Evolutionary conservation across 495 filamentous ascomycete genomes (phyloP), one percentile per base, ranked within the genome.

Genomic region (Penicillium maclennaniae): DNA sequence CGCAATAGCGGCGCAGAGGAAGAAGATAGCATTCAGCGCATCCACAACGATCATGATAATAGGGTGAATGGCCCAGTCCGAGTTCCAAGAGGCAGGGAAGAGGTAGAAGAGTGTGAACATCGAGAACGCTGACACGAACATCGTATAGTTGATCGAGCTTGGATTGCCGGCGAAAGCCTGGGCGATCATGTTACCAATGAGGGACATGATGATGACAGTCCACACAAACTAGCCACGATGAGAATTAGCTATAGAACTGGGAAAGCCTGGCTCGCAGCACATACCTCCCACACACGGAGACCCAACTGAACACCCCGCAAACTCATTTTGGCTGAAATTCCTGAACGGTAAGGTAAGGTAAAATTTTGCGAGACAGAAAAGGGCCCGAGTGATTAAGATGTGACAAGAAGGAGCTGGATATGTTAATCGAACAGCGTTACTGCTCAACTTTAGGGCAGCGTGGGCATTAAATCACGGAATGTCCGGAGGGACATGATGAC

Each of bases 111-210:
- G 73, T 14, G 82, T 74, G 42, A 87, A 60, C 79, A 86, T 81
- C 9, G 75, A 80, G 67, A 87, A 87, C n/a, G 81, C 83, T 20
- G 79, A 58, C 21, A 77, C 73, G 65, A 85, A 88, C 69, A 88
- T 85, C 61, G 72, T 63, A 69, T 84, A 89, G 75, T 89, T 88
- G 54, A 77, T 56, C 3, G 65, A 63, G 16, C 65, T 57, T 0
- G 81, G 79, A 71, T 86, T 85, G 38, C 81, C 81, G 43, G 67
- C 47, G 53, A 72, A 69, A 0, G 82, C 69, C 5, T 77, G 67
- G 50, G 74, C 69, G 61, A 89, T 84, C 74, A 87, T 85, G 71
- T 87, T 85, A 56, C 84, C 86, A 49, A 86, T 60, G 23, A 89
- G 73, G 19, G 85, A 79, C 68, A 86, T 80, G 58, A 85, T 63